These are phyloP conservation scores for Fusarium tanahbumbuense DNA, from an alignment of 2,329 filamentous ascomycete species.

Conservation along the genomic window DNA sequence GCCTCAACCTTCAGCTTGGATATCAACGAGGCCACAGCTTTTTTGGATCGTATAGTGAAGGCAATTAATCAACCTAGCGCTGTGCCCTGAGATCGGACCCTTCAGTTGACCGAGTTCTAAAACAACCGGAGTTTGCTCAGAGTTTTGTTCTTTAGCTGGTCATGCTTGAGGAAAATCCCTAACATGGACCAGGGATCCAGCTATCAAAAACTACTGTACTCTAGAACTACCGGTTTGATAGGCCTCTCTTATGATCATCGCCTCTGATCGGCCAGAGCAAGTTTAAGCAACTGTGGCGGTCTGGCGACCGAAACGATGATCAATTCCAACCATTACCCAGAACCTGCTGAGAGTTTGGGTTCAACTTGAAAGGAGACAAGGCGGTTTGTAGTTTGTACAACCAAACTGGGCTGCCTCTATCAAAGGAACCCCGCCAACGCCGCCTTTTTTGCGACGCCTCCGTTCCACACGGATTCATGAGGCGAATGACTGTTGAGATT, in stretches of 20 bases:
- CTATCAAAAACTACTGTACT: background rate
- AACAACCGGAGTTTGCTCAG: constrained; percentile 14
- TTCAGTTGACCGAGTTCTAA: constrained; percentile 32
- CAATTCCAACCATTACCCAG: constrained; percentile 19
- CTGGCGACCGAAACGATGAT: constrained; percentile 29
- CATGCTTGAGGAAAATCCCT: constrained; percentile 15
- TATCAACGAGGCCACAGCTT: constrained; percentile 28
- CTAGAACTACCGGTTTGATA: background rate
- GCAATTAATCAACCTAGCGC: background rate
- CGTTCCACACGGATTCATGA: constrained; percentile 31
- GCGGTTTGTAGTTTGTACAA: constrained; percentile 10
- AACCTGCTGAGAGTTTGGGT: background rate
- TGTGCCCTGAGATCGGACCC: constrained; percentile 4
- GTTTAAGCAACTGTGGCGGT: constrained; percentile 27
- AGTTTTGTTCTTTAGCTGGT: constrained; percentile 5
- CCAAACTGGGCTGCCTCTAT: constrained; percentile 8
- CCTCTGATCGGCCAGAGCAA: constrained; percentile 27
- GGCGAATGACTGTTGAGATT: constrained; percentile 13
- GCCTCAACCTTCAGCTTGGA: constrained; percentile 29
- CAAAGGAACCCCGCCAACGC: constrained; percentile 24
- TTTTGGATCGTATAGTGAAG: constrained; percentile 3
- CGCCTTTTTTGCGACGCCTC: constrained; percentile 31
- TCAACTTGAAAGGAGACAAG: constrained; percentile 6
- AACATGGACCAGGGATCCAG: constrained; percentile 3
- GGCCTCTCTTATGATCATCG: constrained; percentile 5